phyloP scores from a whole-genome alignment of 495 filamentous ascomycete genomes.

The Xylaria cubensis region DNA sequence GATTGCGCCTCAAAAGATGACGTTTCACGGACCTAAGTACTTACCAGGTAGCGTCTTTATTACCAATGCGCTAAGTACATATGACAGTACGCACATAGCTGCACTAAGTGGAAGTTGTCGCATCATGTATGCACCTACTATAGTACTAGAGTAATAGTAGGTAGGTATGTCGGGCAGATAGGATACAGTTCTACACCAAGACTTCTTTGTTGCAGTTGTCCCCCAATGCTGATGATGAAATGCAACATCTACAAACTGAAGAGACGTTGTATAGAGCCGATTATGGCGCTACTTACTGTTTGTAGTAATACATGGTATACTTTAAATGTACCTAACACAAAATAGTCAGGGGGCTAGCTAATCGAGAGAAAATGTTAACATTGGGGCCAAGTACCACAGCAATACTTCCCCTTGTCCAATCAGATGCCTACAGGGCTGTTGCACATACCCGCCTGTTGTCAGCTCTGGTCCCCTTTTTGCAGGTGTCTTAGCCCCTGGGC shows the following conservation, averaged over 20 bases:
- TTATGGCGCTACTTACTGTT: neutral
- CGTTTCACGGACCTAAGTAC: slow-evolving; percentile 7
- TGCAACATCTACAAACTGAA: no score
- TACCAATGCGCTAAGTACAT: neutral
- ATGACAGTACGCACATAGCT: neutral
- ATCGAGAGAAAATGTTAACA: neutral
- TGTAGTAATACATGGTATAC: neutral
- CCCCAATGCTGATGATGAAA: neutral
- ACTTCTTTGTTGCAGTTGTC: neutral
- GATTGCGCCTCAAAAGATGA: slow-evolving; percentile 18
- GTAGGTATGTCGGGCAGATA: neutral
- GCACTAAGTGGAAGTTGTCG: neutral
- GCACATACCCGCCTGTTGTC: neutral
- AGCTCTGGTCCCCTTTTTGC: neutral
- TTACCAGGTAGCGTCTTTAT: neutral
- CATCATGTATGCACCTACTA: neutral
- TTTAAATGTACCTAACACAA: neutral
- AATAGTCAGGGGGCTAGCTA: neutral
- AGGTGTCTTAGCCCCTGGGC: slow-evolving; percentile 15
- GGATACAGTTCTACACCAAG: neutral
- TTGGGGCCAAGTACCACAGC: neutral
- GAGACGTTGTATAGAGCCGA: no score
- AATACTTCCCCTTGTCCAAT: slow-evolving; percentile 11
- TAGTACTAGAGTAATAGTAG: neutral
- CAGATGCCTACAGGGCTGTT: neutral